phyloP scores from a whole-genome alignment of 306 rosid species.

The Inga leiocalycina region DNA sequence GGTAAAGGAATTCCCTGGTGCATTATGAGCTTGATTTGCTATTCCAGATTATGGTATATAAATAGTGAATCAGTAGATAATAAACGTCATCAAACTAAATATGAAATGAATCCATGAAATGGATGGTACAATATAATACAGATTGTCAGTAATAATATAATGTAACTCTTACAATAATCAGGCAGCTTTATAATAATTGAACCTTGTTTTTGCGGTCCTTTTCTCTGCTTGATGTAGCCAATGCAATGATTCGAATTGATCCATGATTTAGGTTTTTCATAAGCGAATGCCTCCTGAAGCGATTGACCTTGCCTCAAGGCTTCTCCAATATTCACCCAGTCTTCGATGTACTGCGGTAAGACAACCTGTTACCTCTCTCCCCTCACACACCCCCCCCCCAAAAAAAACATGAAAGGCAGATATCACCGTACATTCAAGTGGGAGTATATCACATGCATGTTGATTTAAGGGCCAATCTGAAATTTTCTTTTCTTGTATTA shows the following conservation, averaged over 20 bases:
- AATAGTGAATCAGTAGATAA: not conserved
- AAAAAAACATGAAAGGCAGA: not conserved
- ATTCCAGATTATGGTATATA: not conserved
- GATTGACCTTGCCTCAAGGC: constrained; percentile 95
- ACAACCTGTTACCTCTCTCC: constrained; percentile 15
- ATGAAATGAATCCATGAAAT: not conserved
- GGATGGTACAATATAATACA: not conserved
- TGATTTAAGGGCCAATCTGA: not conserved
- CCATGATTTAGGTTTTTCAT: constrained; percentile 74
- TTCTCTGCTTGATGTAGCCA: constrained; percentile 11
- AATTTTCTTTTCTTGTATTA: not conserved
- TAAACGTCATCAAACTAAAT: not conserved
- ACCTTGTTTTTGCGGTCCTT: not conserved
- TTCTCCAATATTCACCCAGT: constrained; percentile 96
- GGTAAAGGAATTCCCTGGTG: constrained; percentile 49
- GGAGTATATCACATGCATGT: constrained; percentile 1
- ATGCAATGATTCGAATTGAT: constrained; percentile 18
- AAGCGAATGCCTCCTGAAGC: constrained; percentile 98
- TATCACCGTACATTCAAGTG: not conserved
- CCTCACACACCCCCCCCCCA: not conserved
- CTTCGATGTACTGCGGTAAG: constrained; percentile 85
- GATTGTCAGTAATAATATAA: not conserved
- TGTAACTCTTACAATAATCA: not conserved
- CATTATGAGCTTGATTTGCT: not conserved
- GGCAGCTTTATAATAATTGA: not conserved